These are phyloP conservation scores for Neonothopanus nambi DNA, from an alignment of 1,284 basidiomycete species.

Conservation along the genomic window DNA sequence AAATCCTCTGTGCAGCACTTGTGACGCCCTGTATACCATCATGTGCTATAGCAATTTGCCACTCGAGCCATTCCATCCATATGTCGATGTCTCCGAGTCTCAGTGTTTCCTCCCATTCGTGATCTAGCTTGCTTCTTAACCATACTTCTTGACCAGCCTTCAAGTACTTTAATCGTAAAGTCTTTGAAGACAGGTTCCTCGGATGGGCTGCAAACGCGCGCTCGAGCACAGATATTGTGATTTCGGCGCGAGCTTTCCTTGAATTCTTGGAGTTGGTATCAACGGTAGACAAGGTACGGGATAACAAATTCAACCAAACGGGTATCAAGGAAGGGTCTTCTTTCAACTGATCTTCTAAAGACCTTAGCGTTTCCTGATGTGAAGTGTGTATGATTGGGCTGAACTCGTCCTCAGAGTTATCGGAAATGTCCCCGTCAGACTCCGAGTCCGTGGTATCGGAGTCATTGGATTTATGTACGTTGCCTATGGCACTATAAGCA, in stretches of 20 bases:
- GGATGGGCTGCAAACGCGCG: conserved; percentile 63
- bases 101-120: conserved; percentile 76
- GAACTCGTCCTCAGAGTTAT: conserved; percentile 29
- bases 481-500: conserved; percentile 48
- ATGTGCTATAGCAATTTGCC: conserved; percentile 53
- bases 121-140: conserved; percentile 50
- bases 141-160: conserved; percentile 73
- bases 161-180: conserved; percentile 63
- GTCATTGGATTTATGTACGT: conserved; percentile 24
- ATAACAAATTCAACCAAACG: conserved; percentile 69
- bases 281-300: conserved; percentile 57
- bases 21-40: conserved; percentile 53
- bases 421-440: conserved; percentile 27
- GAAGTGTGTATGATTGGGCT: conserved; percentile 45
- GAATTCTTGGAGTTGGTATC: conserved; percentile 66
- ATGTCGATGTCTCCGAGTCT: conserved; percentile 49
- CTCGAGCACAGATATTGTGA: conserved; percentile 64
- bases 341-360: conserved; percentile 56
- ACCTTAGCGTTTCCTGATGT: conserved; percentile 56
- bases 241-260: conserved; percentile 63
- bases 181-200: conserved; percentile 47
- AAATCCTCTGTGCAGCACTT: conserved; percentile 45
- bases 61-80: conserved; percentile 77
- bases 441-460: conserved; percentile 42
- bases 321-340: conserved; percentile 51